phyloP scores from a whole-genome alignment of 179 eudicot genomes.

The Spergularia azorica region DNA sequence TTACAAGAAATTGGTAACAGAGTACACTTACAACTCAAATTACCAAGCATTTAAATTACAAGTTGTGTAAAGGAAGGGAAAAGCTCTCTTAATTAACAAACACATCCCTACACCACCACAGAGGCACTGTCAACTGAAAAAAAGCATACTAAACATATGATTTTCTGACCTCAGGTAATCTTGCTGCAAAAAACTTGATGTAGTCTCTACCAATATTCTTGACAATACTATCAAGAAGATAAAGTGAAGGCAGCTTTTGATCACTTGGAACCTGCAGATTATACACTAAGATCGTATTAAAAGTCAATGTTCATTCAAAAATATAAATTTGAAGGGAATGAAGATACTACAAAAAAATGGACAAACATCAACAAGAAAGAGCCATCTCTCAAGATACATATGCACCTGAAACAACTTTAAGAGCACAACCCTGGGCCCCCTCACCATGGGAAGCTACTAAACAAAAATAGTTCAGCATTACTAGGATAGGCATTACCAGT shows the following conservation, averaged over 20 bases:
- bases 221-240: slow-evolving; percentile 96
- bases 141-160: slow-evolving; percentile 1
- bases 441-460: neutral
- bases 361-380: slow-evolving; percentile 1
- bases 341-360: neutral
- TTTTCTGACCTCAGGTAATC: slow-evolving; percentile 90
- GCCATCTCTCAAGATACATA: neutral
- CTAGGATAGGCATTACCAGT: slow-evolving; percentile 1
- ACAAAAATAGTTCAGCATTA: neutral
- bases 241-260: slow-evolving; percentile 95
- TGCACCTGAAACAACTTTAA: neutral
- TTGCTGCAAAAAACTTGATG: slow-evolving; percentile 80
- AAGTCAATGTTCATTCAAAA: slow-evolving; percentile 18
- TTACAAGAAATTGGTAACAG: slow-evolving; percentile 19
- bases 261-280: slow-evolving; percentile 91
- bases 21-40: neutral
- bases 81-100: too few relatives aligned
- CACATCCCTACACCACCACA: neutral
- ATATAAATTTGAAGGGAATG: neutral
- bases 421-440: slow-evolving; percentile 1
- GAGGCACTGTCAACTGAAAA: slow-evolving; percentile 1
- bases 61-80: neutral
- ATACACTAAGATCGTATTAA: slow-evolving; percentile 19
- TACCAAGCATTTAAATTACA: neutral
- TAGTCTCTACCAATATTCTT: slow-evolving; percentile 97